Conservation (phyloP, 2,329 filamentous ascomycete genomes). For the Macroventuria anomochaeta region DNA sequence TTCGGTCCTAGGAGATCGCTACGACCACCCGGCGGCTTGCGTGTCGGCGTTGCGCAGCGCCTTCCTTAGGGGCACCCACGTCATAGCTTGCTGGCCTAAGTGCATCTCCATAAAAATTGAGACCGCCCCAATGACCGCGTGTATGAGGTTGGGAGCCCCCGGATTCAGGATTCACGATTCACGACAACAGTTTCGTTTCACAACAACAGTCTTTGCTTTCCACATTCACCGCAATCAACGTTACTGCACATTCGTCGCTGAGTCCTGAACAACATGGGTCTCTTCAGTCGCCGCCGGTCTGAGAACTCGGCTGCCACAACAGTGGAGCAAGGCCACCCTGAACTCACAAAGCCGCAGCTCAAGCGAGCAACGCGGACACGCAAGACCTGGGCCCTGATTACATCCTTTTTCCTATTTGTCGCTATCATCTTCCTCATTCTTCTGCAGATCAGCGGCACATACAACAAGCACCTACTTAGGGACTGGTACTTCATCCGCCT, state of each 20-base stretch:
- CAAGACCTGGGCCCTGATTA: conserved; percentile 67
- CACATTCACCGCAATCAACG: neutral
- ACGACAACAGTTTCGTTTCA: conserved; percentile 1
- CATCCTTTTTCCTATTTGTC: conserved; percentile 74
- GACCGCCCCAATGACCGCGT: conserved; percentile 17
- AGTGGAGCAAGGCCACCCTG: conserved; percentile 23
- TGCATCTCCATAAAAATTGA: conserved; percentile 20
- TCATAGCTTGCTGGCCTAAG: conserved; percentile 12
- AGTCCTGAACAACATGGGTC: conserved; percentile 8
- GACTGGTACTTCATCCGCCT: conserved; percentile 85
- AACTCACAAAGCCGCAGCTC: conserved; percentile 46
- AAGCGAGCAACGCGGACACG: conserved; percentile 57
- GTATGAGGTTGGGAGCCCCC: conserved; percentile 18
- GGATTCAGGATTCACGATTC: conserved; percentile 6
- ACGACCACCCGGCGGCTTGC: conserved; percentile 15
- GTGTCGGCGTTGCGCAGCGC: conserved; percentile 17
- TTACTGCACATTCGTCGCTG: neutral
- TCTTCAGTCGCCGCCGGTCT: conserved; percentile 36
- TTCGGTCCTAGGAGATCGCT: conserved; percentile 3
- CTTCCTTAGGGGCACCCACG: conserved; percentile 16
- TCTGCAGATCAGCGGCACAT: conserved; percentile 78
- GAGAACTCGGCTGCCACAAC: conserved; percentile 28
- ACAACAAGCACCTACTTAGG: conserved; percentile 65
- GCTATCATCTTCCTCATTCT: conserved; percentile 80
- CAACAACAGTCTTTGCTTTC: conserved; percentile 10